Percentiles rank a stretch among this genome's conserved stretches.
Evolutionary conservation across 495 filamentous ascomycete species (phyloP).

Genomic region (Tuber borchii): DNA sequence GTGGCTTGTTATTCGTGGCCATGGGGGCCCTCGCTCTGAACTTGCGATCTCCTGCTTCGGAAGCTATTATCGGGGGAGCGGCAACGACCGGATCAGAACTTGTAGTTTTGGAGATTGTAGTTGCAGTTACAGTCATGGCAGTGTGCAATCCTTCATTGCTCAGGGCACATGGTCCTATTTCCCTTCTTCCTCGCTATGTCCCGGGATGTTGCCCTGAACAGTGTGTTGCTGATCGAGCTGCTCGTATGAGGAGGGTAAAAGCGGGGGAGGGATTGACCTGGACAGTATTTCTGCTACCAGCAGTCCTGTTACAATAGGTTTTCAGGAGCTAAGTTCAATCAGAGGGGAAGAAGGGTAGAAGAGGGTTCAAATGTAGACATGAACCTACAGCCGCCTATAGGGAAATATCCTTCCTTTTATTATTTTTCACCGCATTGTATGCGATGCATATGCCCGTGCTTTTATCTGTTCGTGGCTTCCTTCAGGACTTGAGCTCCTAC

Average conservation of each 20-base stretch:
- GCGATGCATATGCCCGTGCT: not conserved
- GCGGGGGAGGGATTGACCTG: not conserved
- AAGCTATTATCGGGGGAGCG: conserved; percentile 4
- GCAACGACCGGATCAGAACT: not conserved
- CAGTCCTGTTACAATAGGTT: not conserved
- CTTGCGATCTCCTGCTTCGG: conserved; percentile 24
- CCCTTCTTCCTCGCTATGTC: not conserved
- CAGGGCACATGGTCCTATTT: not conserved
- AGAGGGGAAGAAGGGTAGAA: not conserved
- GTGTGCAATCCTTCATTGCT: not conserved
- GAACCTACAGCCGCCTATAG: not conserved
- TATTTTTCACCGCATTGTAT: not conserved
- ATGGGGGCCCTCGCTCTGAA: conserved; percentile 28
- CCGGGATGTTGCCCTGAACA: not conserved
- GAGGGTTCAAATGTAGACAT: not conserved
- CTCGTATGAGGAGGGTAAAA: not conserved
- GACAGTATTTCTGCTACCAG: not conserved
- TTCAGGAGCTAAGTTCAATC: not conserved
- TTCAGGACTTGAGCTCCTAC: not conserved
- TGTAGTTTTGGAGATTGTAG: not conserved
- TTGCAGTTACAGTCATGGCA: not conserved
- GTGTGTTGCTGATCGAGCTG: not conserved
- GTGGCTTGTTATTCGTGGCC: conserved; percentile 26
- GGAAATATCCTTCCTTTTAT: not conserved
- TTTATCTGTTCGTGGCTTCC: not conserved